phyloP scores from a whole-genome alignment of 2,329 filamentous ascomycete species.

The Neofusicoccum kwambonambiense region DNA sequence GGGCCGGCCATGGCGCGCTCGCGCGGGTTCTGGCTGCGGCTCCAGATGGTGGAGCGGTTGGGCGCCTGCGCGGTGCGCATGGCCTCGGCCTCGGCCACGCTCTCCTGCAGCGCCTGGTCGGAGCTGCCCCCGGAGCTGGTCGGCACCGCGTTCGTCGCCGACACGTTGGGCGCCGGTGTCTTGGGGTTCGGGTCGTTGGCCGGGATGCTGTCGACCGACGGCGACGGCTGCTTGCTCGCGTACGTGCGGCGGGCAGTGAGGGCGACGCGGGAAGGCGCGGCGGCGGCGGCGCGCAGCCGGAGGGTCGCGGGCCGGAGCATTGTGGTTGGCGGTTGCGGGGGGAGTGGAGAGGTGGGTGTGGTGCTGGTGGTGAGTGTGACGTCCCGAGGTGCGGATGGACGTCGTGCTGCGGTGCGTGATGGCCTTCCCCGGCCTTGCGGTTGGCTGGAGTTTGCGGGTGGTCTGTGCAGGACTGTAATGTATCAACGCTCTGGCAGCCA shows the following conservation, averaged over 20 bases:
- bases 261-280: constrained; percentile 20
- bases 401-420: constrained; percentile 12
- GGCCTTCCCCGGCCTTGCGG: neutral
- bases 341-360: neutral
- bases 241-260: neutral
- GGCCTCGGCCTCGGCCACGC: constrained; percentile 54
- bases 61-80: constrained; percentile 73
- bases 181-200: constrained; percentile 63
- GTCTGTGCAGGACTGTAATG: neutral
- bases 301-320: constrained; percentile 28
- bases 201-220: constrained; percentile 65
- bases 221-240: constrained; percentile 19
- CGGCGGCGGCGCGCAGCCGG: constrained; percentile 26
- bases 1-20: constrained; percentile 87
- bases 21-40: constrained; percentile 77
- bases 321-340: neutral
- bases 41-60: constrained; percentile 79
- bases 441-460: constrained; percentile 5
- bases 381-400: neutral
- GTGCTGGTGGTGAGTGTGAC: neutral
- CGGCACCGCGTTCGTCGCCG: constrained; percentile 60
- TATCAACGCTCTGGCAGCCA: neutral
- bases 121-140: constrained; percentile 49
- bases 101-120: constrained; percentile 57
- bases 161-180: constrained; percentile 52